Evolutionary conservation across 2,329 filamentous ascomycete species (phyloP).

Genomic region (Mariannaea elegans): DNA sequence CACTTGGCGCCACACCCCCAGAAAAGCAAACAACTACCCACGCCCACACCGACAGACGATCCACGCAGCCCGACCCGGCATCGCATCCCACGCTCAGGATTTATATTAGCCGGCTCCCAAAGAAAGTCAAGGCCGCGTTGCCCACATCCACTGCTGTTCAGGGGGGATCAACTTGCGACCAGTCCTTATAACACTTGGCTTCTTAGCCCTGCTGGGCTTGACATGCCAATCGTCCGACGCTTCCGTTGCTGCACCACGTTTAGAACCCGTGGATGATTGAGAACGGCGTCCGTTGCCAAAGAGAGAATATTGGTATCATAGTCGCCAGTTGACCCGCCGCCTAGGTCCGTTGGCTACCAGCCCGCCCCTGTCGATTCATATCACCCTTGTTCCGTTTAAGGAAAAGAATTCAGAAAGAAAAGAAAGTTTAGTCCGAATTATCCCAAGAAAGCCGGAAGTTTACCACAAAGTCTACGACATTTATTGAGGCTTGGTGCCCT

Average conservation of each 20-base stretch:
- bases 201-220: constrained; percentile 34
- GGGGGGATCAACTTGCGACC: constrained; percentile 26
- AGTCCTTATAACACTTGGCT: constrained; percentile 24
- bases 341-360: constrained; percentile 11
- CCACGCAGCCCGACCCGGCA: constrained; percentile 18
- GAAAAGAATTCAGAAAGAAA: constrained; percentile 15
- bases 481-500: constrained; percentile 33
- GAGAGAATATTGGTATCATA: constrained; percentile 33
- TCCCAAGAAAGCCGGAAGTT: constrained; percentile 1
- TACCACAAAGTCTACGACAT: constrained; percentile 8
- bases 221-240: constrained; percentile 41
- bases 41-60: constrained; percentile 24
- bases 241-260: constrained; percentile 39
- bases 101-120: constrained; percentile 20
- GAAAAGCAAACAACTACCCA: neutral
- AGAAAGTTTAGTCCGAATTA: constrained; percentile 1
- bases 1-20: constrained; percentile 17
- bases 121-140: constrained; percentile 30
- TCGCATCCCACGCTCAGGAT: constrained; percentile 19
- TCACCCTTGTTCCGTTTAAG: constrained; percentile 18
- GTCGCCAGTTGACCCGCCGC: constrained; percentile 21
- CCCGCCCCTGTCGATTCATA: constrained; percentile 21
- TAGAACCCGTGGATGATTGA: constrained; percentile 37
- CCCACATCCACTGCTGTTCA: constrained; percentile 28
- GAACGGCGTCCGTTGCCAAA: constrained; percentile 36